A percentile compares a stretch with the other conserved stretches of the same genome.
These are phyloP conservation scores for Wallacemonas rigidus DNA, from an alignment of 208 protist genomes.

Conservation along the genomic window DNA sequence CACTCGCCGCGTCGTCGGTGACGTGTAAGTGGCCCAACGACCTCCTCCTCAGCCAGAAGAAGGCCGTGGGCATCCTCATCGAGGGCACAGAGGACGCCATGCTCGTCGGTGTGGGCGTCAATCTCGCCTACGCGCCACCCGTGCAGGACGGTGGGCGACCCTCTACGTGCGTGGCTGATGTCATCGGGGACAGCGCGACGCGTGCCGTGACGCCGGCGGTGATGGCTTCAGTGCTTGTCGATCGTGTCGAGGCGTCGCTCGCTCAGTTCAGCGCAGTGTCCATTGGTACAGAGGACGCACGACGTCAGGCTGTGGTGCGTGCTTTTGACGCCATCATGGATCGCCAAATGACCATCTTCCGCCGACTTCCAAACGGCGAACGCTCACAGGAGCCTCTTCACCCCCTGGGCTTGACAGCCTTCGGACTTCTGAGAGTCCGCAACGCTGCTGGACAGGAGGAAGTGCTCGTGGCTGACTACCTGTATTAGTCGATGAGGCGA, in stretches of 20 bases:
- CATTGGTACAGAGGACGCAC: constrained; percentile 30
- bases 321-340: constrained; percentile 63
- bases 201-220: constrained; percentile 13
- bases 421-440: constrained; percentile 60
- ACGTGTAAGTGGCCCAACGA: constrained; percentile 86
- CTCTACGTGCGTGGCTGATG: constrained; percentile 36
- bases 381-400: constrained; percentile 38
- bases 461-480: constrained; percentile 58
- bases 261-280: not conserved
- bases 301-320: constrained; percentile 26
- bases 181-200: constrained; percentile 15
- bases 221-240: constrained; percentile 51
- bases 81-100: constrained; percentile 38
- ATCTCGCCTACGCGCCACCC: constrained; percentile 47
- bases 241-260: constrained; percentile 30
- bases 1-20: constrained; percentile 22
- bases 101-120: constrained; percentile 74
- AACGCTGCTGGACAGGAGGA: constrained; percentile 42
- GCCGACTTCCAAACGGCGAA: constrained; percentile 38
- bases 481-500: constrained; percentile 42
- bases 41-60: constrained; percentile 57
- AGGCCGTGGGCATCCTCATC: constrained; percentile 68
- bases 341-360: constrained; percentile 36
- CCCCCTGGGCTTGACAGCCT: constrained; percentile 53
- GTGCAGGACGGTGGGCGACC: constrained; percentile 51